These are phyloP conservation scores for Suillus subluteus DNA, from an alignment of 768 basidiomycete species.

Conservation along the genomic window DNA sequence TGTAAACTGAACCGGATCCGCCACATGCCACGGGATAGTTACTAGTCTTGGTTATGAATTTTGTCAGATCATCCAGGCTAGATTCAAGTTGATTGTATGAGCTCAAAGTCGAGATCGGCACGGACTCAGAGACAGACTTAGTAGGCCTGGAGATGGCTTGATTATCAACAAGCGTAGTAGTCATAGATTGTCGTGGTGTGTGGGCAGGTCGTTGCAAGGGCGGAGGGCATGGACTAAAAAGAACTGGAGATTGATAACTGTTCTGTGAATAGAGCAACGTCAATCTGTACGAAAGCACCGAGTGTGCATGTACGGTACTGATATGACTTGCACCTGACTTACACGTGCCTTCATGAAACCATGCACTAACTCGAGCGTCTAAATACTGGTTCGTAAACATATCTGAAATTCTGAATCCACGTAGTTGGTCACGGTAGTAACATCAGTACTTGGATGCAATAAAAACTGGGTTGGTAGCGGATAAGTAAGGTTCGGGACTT, in stretches of 20 bases:
- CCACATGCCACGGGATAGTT: background rate
- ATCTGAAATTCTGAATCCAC: too few species aligned
- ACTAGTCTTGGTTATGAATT: background rate
- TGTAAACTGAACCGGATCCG: background rate
- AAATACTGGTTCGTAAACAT: too few species aligned
- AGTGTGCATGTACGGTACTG: too few species aligned
- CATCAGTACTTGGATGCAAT: background rate
- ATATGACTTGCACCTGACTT: too few species aligned
- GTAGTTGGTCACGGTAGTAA: too few species aligned
- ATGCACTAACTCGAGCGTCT: too few species aligned
- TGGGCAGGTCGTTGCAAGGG: background rate
- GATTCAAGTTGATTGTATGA: background rate
- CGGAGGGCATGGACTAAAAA: background rate
- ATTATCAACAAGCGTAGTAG: background rate
- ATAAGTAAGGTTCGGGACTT: background rate
- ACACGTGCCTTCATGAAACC: too few species aligned
- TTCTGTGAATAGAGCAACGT: background rate
- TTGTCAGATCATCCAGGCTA: background rate
- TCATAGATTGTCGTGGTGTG: background rate
- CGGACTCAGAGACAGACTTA: background rate
- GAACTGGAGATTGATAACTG: background rate
- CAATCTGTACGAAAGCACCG: background rate
- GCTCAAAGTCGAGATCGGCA: background rate
- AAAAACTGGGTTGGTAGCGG: background rate
- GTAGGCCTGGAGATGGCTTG: background rate